Percentiles rank a stretch among this genome's conserved stretches.
phyloP scores from a whole-genome alignment of 805 yeast species.

The Ogataea thermomethanolica region DNA sequence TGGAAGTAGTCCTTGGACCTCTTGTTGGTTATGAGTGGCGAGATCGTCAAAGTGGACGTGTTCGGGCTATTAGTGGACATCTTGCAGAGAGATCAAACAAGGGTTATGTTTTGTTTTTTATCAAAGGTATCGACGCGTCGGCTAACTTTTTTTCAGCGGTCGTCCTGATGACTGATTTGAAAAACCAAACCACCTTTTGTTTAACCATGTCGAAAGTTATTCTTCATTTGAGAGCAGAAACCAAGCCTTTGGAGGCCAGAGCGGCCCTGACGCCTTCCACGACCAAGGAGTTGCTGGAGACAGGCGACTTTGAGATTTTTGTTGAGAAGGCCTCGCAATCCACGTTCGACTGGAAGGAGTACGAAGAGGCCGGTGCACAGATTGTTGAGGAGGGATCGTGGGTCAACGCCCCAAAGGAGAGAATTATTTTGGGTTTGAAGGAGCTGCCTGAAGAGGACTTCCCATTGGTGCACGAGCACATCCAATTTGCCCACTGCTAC shows the following conservation, averaged over 20 bases:
- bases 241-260: slow-evolving; percentile 95
- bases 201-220: slow-evolving; percentile 40
- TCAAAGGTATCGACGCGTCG: slow-evolving; percentile 4
- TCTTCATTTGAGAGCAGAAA: slow-evolving; percentile 92
- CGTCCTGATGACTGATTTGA: slow-evolving; percentile 6
- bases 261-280: slow-evolving; percentile 95
- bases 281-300: slow-evolving; percentile 74
- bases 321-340: slow-evolving; percentile 89
- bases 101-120: slow-evolving; percentile 5
- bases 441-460: slow-evolving; percentile 91
- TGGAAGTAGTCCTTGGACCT: slow-evolving; percentile 32
- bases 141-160: neutral
- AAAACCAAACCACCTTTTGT: neutral
- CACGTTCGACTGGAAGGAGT: slow-evolving; percentile 73
- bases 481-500: slow-evolving; percentile 98
- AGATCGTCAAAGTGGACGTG: slow-evolving; percentile 69
- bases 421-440: slow-evolving; percentile 89
- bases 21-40: slow-evolving; percentile 52
- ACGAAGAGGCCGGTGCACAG: slow-evolving; percentile 73
- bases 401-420: slow-evolving; percentile 85
- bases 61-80: slow-evolving; percentile 45
- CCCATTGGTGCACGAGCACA: slow-evolving; percentile 94
- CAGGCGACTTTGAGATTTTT: slow-evolving; percentile 76
- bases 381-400: slow-evolving; percentile 94
- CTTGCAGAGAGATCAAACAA: slow-evolving; percentile 6